Evolutionary conservation across 257 asterid genomes (phyloP), one percentile per base, ranked within the genome.

Genomic region (Gentiana dahurica): DNA sequence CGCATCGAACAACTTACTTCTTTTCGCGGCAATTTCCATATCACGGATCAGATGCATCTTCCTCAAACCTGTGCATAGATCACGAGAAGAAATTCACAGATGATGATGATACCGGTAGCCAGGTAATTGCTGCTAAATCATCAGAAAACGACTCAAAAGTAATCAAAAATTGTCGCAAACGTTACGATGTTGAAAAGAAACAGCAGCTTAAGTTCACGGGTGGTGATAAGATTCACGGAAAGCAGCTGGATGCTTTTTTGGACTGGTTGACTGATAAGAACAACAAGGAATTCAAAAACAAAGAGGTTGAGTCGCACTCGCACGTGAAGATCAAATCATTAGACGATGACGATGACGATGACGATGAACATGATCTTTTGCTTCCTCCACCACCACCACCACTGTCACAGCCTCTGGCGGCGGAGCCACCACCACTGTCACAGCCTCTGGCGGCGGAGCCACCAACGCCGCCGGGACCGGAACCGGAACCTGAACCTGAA

Each of bases 11-110:
- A 1, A 82, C 96, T 33, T 91, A 91, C 81, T 66, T 91, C 54
- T 91, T 91, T 41, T 94, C 96, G 0, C 65, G 96, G 80, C 89
- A 91, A 61, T 84, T 84, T 77, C 89, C 94, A 48, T 95, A 84
- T 77, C 81, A 73, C 60, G 73, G 59, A 35, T 71, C 71, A 68
- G 78, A 41, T 53, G 61, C 73, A 11, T 66, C 84, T 59, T 68
- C 81, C 1, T 66, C 77, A 24, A 78, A 76, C 75, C 79, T 68
- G 70, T 71, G 61, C 12, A 62, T n/a, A 8, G 81, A 75, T 85
- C 93, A 87, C 92, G 96, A 78, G 94, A 83, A 77, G 73, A 80
- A 80, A 60, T 59, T 54, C 61, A 47, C 12, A 15, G 12, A 24
- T 34, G 33, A 10, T 12, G 13, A 47, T 51, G 61, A 24, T 50